phyloP scores from a whole-genome alignment of 169 alveolate genomes.

The Eimeria sp. region DNA sequence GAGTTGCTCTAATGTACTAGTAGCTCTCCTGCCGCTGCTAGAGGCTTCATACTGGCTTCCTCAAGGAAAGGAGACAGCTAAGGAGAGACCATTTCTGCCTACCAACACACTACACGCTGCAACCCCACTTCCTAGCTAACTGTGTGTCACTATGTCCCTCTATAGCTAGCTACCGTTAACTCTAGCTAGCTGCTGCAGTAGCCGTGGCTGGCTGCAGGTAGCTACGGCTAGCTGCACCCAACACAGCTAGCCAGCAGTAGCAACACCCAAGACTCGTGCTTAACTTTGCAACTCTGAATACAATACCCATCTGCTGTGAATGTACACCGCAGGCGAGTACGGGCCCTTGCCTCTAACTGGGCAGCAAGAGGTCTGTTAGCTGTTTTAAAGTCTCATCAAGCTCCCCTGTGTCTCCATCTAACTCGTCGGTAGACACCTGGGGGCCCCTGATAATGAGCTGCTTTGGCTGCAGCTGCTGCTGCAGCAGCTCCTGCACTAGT shows the following conservation, averaged over 20 bases:
- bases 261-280: too few species aligned
- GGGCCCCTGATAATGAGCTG: slow-evolving; percentile 11
- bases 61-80: neutral
- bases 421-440: neutral
- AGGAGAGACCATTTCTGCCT: neutral
- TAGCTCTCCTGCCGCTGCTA: neutral
- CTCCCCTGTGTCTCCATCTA: neutral
- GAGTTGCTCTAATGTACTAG: too few species aligned
- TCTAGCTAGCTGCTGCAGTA: neutral
- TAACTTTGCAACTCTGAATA: too few species aligned
- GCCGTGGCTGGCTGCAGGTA: neutral
- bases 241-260: neutral
- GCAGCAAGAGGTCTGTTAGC: slow-evolving; percentile 31
- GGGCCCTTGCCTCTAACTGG: neutral
- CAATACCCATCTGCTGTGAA: too few species aligned
- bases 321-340: too few species aligned
- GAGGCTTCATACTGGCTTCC: neutral
- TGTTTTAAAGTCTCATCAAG: neutral
- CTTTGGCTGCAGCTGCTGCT: slow-evolving; percentile 37
- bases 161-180: neutral
- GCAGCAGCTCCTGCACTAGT: slow-evolving; percentile 31
- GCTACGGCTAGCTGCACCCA: neutral
- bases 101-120: too few species aligned
- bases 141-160: neutral
- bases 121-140: too few species aligned